Evolutionary conservation across 148 eudicot species (phyloP).

Genomic region (Camellia sinensis): DNA sequence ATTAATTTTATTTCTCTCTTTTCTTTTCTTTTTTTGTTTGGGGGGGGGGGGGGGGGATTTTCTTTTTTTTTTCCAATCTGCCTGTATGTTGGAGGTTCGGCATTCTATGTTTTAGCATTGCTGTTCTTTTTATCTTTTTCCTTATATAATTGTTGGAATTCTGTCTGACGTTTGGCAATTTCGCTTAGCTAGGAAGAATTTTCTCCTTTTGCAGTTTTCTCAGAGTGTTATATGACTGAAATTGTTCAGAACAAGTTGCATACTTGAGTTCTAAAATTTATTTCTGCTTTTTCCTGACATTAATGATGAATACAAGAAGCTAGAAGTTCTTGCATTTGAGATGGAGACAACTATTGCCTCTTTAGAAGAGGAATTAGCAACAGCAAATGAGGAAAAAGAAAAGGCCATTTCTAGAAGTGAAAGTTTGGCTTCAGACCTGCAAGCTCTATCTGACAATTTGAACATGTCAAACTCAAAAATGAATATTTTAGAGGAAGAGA

Average conservation of each 20-base stretch:
- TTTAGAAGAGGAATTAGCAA: constrained; percentile 67
- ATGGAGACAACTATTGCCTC: constrained; percentile 95
- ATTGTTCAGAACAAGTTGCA: background rate
- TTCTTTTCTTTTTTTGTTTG: background rate
- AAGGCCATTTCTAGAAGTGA: constrained; percentile 48
- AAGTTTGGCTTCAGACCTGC: constrained; percentile 60
- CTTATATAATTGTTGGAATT: background rate
- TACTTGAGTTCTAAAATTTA: background rate
- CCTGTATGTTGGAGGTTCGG: background rate
- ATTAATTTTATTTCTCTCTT: background rate
- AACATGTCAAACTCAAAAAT: constrained; percentile 50
- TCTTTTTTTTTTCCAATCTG: background rate
- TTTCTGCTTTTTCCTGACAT: constrained; percentile 12
- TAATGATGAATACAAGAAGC: constrained; percentile 75
- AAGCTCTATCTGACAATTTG: constrained; percentile 54
- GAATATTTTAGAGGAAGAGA: constrained; percentile 50
- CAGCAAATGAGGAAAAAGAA: constrained; percentile 62
- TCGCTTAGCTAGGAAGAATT: background rate
- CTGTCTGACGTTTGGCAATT: background rate
- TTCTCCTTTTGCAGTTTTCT: background rate
- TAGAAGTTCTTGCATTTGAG: constrained; percentile 96
- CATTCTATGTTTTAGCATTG: background rate
- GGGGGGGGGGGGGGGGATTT: background rate
- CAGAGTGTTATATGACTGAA: background rate
- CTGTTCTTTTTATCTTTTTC: background rate